Percentiles rank a stretch among this genome's conserved stretches.
Evolutionary conservation across 2,329 filamentous ascomycete species (phyloP).

Genomic region (Thielaviopsis ethacetica): DNA sequence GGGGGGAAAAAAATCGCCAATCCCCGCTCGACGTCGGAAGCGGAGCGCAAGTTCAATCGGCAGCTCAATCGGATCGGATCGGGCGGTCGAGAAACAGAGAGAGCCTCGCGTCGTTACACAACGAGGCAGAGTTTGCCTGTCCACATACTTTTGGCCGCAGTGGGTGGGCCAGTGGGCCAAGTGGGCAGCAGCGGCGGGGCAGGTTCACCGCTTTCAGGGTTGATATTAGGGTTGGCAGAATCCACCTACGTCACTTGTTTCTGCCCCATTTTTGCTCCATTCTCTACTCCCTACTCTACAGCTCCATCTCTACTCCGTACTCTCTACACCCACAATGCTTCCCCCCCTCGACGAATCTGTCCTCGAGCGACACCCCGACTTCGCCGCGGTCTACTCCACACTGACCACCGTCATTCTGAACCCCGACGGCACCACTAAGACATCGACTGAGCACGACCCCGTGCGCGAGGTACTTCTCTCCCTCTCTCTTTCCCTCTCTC

Average conservation of each 20-base stretch:
- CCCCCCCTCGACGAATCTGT: constrained; percentile 40
- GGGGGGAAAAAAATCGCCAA: no score
- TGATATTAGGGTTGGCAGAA: no score
- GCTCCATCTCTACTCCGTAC: no score
- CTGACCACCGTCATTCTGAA: constrained; percentile 39
- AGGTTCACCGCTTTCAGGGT: background rate
- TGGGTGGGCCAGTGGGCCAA: no score
- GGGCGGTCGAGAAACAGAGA: no score
- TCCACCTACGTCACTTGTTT: no score
- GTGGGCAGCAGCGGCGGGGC: no score
- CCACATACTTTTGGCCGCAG: background rate
- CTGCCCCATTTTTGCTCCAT: no score
- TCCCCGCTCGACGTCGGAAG: no score
- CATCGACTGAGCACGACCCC: constrained; percentile 32
- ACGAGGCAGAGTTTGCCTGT: background rate
- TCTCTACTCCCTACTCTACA: no score
- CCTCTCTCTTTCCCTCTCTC: background rate
- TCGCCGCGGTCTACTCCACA: constrained; percentile 39
- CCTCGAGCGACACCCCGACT: constrained; percentile 40
- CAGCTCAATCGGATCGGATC: no score
- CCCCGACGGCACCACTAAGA: constrained; percentile 39
- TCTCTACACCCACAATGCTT: constrained; percentile 27
- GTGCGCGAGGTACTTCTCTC: constrained; percentile 30
- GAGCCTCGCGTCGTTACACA: background rate
- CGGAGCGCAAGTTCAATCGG: no score